Conservation (phyloP, 768 basidiomycete genomes). For the Mycena kentingensis region DNA sequence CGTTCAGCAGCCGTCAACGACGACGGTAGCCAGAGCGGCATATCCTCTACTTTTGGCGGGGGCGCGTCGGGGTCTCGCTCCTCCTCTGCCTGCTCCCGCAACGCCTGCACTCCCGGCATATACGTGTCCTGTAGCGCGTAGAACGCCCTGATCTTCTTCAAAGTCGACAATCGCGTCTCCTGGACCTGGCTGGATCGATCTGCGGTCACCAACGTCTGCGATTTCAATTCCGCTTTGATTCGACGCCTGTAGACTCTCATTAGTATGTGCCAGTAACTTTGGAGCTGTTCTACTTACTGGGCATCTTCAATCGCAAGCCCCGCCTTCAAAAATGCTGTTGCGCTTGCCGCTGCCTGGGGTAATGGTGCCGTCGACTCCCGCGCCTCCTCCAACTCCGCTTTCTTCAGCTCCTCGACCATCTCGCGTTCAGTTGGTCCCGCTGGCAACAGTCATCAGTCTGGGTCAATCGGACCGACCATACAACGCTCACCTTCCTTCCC, state of each 20-base stretch:
- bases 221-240: background rate
- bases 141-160: conserved; percentile 6
- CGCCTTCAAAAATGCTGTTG: conserved; percentile 2
- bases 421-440: conserved; percentile 1
- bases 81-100: conserved; percentile 7
- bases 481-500: background rate
- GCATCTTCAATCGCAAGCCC: conserved; percentile 8
- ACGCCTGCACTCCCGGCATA: conserved; percentile 6
- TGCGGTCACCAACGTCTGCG: background rate
- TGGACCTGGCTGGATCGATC: background rate
- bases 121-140: background rate
- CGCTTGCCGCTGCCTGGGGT: background rate
- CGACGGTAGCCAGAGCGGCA: conserved; percentile 11
- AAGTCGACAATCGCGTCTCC: conserved; percentile 6
- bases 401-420: background rate
- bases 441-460: background rate
- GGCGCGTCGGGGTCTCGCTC: background rate
- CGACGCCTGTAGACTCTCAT: background rate
- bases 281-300: conserved; percentile 5
- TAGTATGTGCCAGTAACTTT: background rate
- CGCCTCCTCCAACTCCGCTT: background rate
- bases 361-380: background rate
- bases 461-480: background rate
- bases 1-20: background rate
- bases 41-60: conserved; percentile 9